Percentiles rank a stretch among this genome's conserved stretches.
Conservation (phyloP, 441 rosid genomes). For the Populus hybrid region DNA sequence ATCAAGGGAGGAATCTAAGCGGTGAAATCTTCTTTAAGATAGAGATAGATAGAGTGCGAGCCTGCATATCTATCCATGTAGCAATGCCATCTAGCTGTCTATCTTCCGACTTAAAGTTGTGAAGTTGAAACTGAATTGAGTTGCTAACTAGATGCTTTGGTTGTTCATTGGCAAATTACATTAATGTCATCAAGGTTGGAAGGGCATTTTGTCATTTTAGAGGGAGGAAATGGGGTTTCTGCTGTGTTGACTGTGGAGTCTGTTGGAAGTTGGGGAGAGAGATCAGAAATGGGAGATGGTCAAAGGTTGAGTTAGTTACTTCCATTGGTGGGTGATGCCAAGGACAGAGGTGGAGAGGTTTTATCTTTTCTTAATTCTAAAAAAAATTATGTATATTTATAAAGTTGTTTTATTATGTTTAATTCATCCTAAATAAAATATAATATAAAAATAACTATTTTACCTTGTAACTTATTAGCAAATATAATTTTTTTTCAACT, state of each 20-base stretch:
- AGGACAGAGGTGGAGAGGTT: neutral
- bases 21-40: constrained; percentile 9
- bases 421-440: no score
- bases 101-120: no score
- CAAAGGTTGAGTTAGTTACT: neutral
- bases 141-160: neutral
- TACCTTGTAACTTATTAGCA: no score
- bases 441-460: no score
- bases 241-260: neutral
- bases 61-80: neutral
- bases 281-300: neutral
- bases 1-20: constrained; percentile 14
- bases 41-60: neutral
- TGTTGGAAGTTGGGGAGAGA: neutral
- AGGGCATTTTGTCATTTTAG: constrained; percentile 3
- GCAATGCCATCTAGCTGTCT: no score
- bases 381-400: no score
- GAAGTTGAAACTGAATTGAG: no score
- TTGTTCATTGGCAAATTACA: neutral
- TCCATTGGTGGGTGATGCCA: no score
- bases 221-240: neutral
- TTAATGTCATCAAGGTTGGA: neutral
- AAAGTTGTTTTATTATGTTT: no score
- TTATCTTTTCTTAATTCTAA: neutral
- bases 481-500: no score